These are phyloP conservation scores for Ceratocystis destructans DNA, from an alignment of 2,329 filamentous ascomycete species.

Conservation along the genomic window DNA sequence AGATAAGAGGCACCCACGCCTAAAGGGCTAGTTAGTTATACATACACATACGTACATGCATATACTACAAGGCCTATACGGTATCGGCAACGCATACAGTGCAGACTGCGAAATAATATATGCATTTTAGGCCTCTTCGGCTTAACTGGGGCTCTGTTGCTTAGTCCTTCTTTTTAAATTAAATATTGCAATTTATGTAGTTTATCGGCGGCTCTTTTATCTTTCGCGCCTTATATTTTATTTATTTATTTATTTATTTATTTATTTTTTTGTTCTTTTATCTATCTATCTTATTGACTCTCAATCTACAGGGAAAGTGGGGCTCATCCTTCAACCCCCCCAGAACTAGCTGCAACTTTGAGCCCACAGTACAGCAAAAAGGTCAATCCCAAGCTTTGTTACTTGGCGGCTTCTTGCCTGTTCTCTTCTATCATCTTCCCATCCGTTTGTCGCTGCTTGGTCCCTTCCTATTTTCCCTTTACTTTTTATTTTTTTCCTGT, in stretches of 20 bases:
- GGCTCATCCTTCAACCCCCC: neutral
- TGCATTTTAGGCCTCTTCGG: neutral
- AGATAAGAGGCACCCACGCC: no score
- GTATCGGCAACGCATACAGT: neutral
- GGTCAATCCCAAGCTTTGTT: neutral
- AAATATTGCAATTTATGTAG: neutral
- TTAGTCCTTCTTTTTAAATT: neutral
- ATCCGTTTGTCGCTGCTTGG: neutral
- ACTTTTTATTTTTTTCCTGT: neutral
- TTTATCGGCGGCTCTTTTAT: neutral
- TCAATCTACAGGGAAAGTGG: slow-evolving; percentile 3
- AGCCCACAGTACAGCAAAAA: neutral
- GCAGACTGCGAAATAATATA: neutral
- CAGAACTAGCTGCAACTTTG: neutral
- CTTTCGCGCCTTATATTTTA: neutral
- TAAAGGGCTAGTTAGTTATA: no score
- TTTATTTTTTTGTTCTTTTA: neutral
- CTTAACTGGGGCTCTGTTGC: neutral
- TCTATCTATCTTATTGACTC: neutral
- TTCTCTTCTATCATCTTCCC: neutral
- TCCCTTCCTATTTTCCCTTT: neutral
- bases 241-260: neutral
- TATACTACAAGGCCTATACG: neutral
- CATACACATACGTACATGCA: no score
- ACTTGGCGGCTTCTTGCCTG: neutral